Conservation (phyloP, 805 yeast genomes). For the Candida stauntonica region DNA sequence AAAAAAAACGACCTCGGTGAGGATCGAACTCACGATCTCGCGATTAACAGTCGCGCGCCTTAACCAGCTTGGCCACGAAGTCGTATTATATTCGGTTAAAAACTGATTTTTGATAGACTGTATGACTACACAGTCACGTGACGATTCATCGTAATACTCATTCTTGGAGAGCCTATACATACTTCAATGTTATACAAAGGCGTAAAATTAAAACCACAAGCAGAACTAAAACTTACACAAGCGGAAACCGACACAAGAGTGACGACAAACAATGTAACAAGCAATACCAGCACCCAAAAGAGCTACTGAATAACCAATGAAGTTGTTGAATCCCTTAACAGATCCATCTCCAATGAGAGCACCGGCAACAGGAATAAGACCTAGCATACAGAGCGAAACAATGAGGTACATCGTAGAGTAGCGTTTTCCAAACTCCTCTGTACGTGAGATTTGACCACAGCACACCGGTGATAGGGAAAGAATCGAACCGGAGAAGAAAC, state of each 20-base stretch:
- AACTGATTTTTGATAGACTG: too few relatives aligned
- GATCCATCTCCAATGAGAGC: constrained; percentile 37
- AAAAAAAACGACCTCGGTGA: constrained; percentile 41
- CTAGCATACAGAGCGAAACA: constrained; percentile 48
- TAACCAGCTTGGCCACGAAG: constrained; percentile 33
- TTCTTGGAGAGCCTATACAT: too few relatives aligned
- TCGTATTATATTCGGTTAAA: constrained; percentile 13
- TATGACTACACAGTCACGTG: too few relatives aligned
- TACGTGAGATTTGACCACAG: constrained; percentile 52
- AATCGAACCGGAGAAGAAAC: constrained; percentile 50
- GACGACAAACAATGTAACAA: constrained; percentile 15
- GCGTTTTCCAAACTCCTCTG: constrained; percentile 48
- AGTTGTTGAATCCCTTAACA: constrained; percentile 10
- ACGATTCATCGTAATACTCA: too few relatives aligned
- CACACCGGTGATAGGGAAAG: constrained; percentile 55
- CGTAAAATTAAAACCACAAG: too few relatives aligned
- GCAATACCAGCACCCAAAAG: constrained; percentile 15
- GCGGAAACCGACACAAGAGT: constrained; percentile 16
- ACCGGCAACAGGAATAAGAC: constrained; percentile 48
- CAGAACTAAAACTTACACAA: constrained; percentile 14
- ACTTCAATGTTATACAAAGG: too few relatives aligned
- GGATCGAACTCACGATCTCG: constrained; percentile 50
- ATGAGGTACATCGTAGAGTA: constrained; percentile 55
- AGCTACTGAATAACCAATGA: constrained; percentile 16
- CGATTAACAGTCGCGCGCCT: constrained; percentile 51